Conservation (phyloP, 2,329 filamentous ascomycete genomes). For the Chaetoscypha palmicola region DNA sequence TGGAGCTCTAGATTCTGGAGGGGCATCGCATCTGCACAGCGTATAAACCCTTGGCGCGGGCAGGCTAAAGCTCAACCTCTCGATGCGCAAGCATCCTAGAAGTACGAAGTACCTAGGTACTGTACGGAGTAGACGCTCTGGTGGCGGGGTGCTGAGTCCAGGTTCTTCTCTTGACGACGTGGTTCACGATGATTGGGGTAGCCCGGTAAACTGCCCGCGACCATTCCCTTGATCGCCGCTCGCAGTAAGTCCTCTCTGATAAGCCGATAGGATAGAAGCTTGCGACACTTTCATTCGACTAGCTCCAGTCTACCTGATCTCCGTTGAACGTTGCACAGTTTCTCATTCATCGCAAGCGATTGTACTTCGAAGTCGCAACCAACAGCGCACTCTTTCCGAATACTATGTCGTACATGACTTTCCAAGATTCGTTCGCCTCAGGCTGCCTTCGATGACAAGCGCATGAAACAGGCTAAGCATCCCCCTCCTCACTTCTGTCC, state of each 20-base stretch:
- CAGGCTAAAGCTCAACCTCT: slow-evolving; percentile 23
- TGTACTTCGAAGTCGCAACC: slow-evolving; percentile 1
- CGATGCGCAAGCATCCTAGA: slow-evolving; percentile 16
- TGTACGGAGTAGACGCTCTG: slow-evolving; percentile 4
- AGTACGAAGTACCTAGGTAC: no score
- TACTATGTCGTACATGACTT: slow-evolving; percentile 2
- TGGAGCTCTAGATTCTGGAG: neutral
- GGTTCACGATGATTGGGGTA: slow-evolving; percentile 28
- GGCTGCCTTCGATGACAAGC: slow-evolving; percentile 12
- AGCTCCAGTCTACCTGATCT: slow-evolving; percentile 7
- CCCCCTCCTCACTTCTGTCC: slow-evolving; percentile 16
- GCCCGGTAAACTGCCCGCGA: slow-evolving; percentile 15
- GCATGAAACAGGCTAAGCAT: slow-evolving; percentile 28
- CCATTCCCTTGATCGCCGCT: slow-evolving; percentile 17
- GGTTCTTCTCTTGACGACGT: slow-evolving; percentile 23
- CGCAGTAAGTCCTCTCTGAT: slow-evolving; percentile 14
- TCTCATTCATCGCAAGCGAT: neutral
- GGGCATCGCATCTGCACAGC: slow-evolving; percentile 17
- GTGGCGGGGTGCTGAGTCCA: slow-evolving; percentile 12
- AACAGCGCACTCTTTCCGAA: neutral
- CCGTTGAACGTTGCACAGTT: slow-evolving; percentile 3
- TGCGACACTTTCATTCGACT: slow-evolving; percentile 4
- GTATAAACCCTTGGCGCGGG: slow-evolving; percentile 21
- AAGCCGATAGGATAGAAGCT: slow-evolving; percentile 19
- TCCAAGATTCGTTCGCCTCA: slow-evolving; percentile 3